Evolutionary conservation across 164 flowering plant species (phyloP).

Genomic region (Annona squamosa): DNA sequence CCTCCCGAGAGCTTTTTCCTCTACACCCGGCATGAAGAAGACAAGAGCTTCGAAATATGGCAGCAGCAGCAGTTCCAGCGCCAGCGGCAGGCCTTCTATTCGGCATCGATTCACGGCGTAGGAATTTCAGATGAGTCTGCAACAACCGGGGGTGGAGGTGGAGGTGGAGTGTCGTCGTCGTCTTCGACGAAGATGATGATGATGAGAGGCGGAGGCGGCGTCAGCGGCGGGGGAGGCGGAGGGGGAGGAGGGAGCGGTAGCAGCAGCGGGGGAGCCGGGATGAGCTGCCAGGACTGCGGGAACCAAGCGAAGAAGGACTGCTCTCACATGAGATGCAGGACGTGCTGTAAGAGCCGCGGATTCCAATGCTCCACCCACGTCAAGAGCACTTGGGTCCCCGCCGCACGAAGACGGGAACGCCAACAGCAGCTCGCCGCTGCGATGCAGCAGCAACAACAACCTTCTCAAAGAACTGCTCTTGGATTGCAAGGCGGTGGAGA

Average conservation of each 20-base stretch:
- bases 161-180: conserved; percentile 3
- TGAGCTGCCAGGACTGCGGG: conserved; percentile 77
- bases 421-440: conserved; percentile 44
- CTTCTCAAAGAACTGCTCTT: not conserved
- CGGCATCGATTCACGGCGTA: conserved; percentile 17
- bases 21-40: conserved; percentile 30
- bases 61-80: conserved; percentile 25
- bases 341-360: conserved; percentile 82
- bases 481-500: conserved; percentile 8
- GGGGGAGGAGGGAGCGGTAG: conserved; percentile 9
- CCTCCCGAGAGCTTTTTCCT: conserved; percentile 26
- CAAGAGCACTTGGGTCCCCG: conserved; percentile 88
- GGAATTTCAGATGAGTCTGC: conserved; percentile 6
- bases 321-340: conserved; percentile 59
- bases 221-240: conserved; percentile 10
- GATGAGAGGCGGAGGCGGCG: conserved; percentile 24
- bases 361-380: conserved; percentile 68
- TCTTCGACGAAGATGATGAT: conserved; percentile 20
- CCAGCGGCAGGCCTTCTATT: conserved; percentile 11
- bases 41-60: conserved; percentile 55
- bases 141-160: not conserved
- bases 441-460: conserved; percentile 29
- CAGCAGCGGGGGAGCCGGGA: conserved; percentile 18
- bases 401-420: conserved; percentile 61
- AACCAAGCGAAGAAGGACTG: conserved; percentile 91